Conservation (phyloP, 2,329 filamentous ascomycete genomes). For the Raffaelea arxii region DNA sequence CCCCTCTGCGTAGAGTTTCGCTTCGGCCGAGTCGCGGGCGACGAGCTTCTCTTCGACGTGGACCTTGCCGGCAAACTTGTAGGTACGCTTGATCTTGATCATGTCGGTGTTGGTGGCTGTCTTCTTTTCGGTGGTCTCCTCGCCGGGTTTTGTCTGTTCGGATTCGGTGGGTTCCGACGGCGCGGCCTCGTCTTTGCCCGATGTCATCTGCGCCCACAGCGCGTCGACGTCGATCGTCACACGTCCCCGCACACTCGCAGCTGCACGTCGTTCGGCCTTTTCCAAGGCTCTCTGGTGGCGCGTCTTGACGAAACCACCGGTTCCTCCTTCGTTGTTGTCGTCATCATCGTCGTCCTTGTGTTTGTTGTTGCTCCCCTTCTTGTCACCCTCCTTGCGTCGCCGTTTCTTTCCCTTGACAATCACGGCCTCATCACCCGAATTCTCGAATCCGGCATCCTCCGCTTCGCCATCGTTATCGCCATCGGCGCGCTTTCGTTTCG, state of each 20-base stretch:
- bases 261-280: slow-evolving; percentile 46
- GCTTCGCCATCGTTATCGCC: slow-evolving; percentile 19
- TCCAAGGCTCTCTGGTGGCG: slow-evolving; percentile 59
- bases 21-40: slow-evolving; percentile 54
- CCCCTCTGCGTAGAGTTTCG: slow-evolving; percentile 46
- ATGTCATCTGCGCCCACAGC: slow-evolving; percentile 58
- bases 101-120: slow-evolving; percentile 23
- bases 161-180: slow-evolving; percentile 13
- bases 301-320: slow-evolving; percentile 61
- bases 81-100: slow-evolving; percentile 60
- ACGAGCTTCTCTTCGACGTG: slow-evolving; percentile 65
- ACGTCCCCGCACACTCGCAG: slow-evolving; percentile 38
- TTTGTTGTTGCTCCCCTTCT: slow-evolving; percentile 24
- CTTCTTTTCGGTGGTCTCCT: slow-evolving; percentile 2
- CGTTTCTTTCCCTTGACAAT: slow-evolving; percentile 52
- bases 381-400: slow-evolving; percentile 32
- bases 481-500: slow-evolving; percentile 14
- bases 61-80: slow-evolving; percentile 65
- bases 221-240: slow-evolving; percentile 64
- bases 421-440: slow-evolving; percentile 64
- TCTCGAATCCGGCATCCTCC: slow-evolving; percentile 45
- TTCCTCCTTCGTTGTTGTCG: slow-evolving; percentile 48
- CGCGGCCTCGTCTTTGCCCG: slow-evolving; percentile 19
- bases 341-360: slow-evolving; percentile 49
- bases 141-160: slow-evolving; percentile 11